Evolutionary conservation across 805 yeast species (phyloP).

Genomic region (Starmerella apicola): DNA sequence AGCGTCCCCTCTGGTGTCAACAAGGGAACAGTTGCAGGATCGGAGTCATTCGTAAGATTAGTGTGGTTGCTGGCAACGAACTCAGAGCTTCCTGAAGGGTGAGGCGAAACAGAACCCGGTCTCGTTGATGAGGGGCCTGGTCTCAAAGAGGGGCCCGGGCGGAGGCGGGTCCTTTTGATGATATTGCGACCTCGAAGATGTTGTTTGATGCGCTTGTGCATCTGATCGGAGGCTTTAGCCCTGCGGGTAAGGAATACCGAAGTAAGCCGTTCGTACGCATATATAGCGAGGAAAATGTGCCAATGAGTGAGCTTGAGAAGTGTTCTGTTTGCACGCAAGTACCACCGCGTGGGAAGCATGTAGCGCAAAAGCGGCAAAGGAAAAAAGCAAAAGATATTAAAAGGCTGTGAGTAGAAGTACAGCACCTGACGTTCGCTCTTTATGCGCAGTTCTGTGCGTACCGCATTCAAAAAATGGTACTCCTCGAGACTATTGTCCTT

Average conservation of each 20-base stretch:
- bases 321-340: slow-evolving; percentile 26
- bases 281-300: slow-evolving; percentile 28
- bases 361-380: slow-evolving; percentile 25
- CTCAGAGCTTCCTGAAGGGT: neutral
- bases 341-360: slow-evolving; percentile 24
- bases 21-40: too few relatives aligned
- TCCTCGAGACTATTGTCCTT: slow-evolving; percentile 30
- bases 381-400: slow-evolving; percentile 26
- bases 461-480: slow-evolving; percentile 29
- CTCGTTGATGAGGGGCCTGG: neutral
- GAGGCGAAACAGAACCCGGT: neutral
- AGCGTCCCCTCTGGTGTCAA: too few relatives aligned
- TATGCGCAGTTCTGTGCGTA: slow-evolving; percentile 29
- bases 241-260: slow-evolving; percentile 15
- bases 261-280: slow-evolving; percentile 24
- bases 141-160: neutral
- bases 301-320: slow-evolving; percentile 30
- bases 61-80: neutral
- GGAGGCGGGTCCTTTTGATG: slow-evolving; percentile 1
- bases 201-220: slow-evolving; percentile 14
- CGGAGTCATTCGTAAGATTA: neutral
- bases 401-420: slow-evolving; percentile 30
- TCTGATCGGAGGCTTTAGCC: slow-evolving; percentile 12
- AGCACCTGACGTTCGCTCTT: slow-evolving; percentile 28
- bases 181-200: slow-evolving; percentile 12